Conservation (phyloP, 2,329 filamentous ascomycete species). For the Massarina eburnea region DNA sequence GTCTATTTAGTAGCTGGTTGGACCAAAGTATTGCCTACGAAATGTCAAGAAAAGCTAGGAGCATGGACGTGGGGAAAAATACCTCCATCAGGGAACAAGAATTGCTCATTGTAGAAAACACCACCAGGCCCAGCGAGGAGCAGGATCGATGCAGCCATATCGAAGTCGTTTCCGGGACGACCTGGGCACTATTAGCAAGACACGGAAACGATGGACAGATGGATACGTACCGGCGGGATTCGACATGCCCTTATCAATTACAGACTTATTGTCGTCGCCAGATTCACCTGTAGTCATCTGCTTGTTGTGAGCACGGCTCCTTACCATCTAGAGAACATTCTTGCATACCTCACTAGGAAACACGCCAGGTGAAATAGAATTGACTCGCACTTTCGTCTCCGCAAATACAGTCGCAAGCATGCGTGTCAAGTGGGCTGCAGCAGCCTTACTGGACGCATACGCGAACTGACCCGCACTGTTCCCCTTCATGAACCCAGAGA, state of each 20-base stretch:
- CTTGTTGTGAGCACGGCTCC: constrained; percentile 32
- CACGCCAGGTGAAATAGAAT: constrained; percentile 48
- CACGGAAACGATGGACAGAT: constrained; percentile 11
- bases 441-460: constrained; percentile 55
- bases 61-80: constrained; percentile 4
- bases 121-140: constrained; percentile 55
- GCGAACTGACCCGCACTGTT: constrained; percentile 55
- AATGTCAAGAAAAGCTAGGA: constrained; percentile 7
- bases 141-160: constrained; percentile 56
- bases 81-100: constrained; percentile 54
- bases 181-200: constrained; percentile 5
- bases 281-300: constrained; percentile 54
- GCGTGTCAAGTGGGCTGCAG: constrained; percentile 48
- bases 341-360: constrained; percentile 46
- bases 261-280: constrained; percentile 51
- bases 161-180: constrained; percentile 48
- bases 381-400: constrained; percentile 47
- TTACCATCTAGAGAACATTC: no score
- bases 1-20: constrained; percentile 28
- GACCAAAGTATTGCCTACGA: constrained; percentile 27
- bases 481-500: constrained; percentile 55
- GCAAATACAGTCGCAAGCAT: constrained; percentile 51
- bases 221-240: constrained; percentile 45
- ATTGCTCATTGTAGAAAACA: constrained; percentile 56
- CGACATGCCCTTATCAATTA: constrained; percentile 43